Evolutionary conservation across 768 basidiomycete species (phyloP).

Genomic region (Mycena olivaceomarginata): DNA sequence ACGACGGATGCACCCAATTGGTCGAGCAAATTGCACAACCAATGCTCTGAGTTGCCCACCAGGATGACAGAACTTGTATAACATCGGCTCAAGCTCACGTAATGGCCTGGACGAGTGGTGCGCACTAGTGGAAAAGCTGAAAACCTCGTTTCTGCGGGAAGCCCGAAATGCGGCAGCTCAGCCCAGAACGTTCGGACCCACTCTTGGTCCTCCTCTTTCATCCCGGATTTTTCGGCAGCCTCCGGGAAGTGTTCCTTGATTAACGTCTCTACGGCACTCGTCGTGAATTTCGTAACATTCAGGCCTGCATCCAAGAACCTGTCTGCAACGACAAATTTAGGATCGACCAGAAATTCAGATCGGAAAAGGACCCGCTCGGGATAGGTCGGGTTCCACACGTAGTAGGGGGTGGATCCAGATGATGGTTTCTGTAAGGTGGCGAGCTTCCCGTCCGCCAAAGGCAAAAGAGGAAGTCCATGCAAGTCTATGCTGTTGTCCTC

Average conservation of each 20-base stretch:
- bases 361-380: conserved; percentile 47
- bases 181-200: conserved; percentile 62
- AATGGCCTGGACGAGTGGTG: conserved; percentile 48
- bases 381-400: conserved; percentile 50
- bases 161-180: conserved; percentile 40
- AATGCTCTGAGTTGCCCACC: conserved; percentile 34
- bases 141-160: conserved; percentile 42
- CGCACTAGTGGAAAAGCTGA: conserved; percentile 58
- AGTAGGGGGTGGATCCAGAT: conserved; percentile 45
- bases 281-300: conserved; percentile 50
- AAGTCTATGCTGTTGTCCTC: conserved; percentile 41
- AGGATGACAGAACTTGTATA: conserved; percentile 51
- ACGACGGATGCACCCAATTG: conserved; percentile 52
- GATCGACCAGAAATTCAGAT: conserved; percentile 50
- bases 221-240: conserved; percentile 6
- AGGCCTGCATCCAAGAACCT: conserved; percentile 46
- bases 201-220: conserved; percentile 31
- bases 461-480: conserved; percentile 57
- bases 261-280: conserved; percentile 40
- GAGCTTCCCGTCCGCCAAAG: conserved; percentile 58
- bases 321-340: conserved; percentile 44
- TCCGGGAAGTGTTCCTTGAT: conserved; percentile 42
- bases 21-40: conserved; percentile 44
- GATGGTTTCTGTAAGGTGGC: conserved; percentile 46
- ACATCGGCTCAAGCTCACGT: conserved; percentile 57